phyloP scores from a whole-genome alignment of 768 basidiomycete genomes.

The Cyclocybe aegerita region DNA sequence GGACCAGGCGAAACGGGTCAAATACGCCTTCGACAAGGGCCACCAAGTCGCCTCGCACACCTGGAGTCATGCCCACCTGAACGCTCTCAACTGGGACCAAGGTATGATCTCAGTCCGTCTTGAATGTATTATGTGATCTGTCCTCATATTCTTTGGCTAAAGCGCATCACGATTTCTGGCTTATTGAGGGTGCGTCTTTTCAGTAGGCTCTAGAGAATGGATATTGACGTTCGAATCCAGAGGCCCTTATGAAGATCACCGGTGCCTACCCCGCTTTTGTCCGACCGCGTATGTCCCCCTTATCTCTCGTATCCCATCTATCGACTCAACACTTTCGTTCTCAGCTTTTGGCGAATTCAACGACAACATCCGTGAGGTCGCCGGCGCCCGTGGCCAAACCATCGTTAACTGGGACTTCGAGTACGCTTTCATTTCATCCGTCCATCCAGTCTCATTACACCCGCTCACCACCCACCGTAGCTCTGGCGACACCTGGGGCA shows the following conservation, averaged over 20 bases:
- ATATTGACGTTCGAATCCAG: conserved; percentile 14
- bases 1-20: conserved; percentile 29
- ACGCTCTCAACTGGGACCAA: conserved; percentile 34
- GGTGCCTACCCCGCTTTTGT: conserved; percentile 39
- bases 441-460: not conserved
- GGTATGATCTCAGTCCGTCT: conserved; percentile 21
- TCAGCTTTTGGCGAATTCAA: conserved; percentile 38
- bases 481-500: conserved; percentile 30
- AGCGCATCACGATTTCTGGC: conserved; percentile 40
- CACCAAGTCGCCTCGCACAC: conserved; percentile 47
- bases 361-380: conserved; percentile 23
- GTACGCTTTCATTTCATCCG: conserved; percentile 15
- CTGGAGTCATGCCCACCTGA: conserved; percentile 39
- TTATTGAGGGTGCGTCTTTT: conserved; percentile 33
- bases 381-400: conserved; percentile 24
- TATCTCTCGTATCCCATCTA: not conserved
- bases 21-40: conserved; percentile 35
- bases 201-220: conserved; percentile 26
- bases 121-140: not conserved
- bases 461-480: conserved; percentile 9
- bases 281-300: conserved; percentile 33
- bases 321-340: not conserved
- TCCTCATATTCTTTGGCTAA: not conserved
- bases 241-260: conserved; percentile 35
- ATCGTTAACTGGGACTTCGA: conserved; percentile 37